Evolutionary conservation across 1,284 basidiomycete species (phyloP).

Genomic region (Puccinia novopanici): DNA sequence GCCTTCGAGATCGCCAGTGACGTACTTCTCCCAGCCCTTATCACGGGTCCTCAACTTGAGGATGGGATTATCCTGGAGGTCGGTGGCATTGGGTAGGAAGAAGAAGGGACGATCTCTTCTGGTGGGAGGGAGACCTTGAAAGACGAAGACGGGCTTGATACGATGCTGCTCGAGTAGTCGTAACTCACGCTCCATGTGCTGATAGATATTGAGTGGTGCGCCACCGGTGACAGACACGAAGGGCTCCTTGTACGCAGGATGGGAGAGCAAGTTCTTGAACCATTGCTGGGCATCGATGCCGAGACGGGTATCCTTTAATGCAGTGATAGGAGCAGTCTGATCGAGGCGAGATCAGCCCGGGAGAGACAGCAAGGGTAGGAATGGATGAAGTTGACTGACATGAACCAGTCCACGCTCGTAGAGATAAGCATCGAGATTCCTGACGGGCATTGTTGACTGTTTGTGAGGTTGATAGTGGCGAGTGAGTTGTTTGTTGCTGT

Average conservation of each 20-base stretch:
- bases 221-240: slow-evolving; percentile 92
- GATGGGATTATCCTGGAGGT: slow-evolving; percentile 44
- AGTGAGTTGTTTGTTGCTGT: not conserved
- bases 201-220: slow-evolving; percentile 64
- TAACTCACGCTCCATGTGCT: slow-evolving; percentile 85
- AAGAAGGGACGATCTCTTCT: slow-evolving; percentile 50
- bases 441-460: slow-evolving; percentile 24
- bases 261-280: slow-evolving; percentile 75
- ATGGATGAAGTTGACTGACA: slow-evolving; percentile 12
- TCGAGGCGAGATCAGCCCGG: slow-evolving; percentile 50
- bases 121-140: slow-evolving; percentile 72
- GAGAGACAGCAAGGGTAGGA: not conserved
- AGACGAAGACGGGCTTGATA: slow-evolving; percentile 97
- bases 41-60: slow-evolving; percentile 50
- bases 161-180: slow-evolving; percentile 82
- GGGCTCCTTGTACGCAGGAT: slow-evolving; percentile 75
- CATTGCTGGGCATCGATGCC: slow-evolving; percentile 96
- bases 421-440: slow-evolving; percentile 48
- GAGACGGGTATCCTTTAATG: slow-evolving; percentile 85
- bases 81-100: slow-evolving; percentile 46
- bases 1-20: slow-evolving; percentile 50
- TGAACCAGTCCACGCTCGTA: slow-evolving; percentile 49
- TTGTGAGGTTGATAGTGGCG: not conserved
- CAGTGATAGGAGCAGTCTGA: slow-evolving; percentile 79
- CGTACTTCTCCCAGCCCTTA: slow-evolving; percentile 51